Percentiles rank a stretch among this genome's conserved stretches.
These are phyloP conservation scores for Trichophyton benhamiae DNA, from an alignment of 2,329 filamentous ascomycete species.

Conservation along the genomic window DNA sequence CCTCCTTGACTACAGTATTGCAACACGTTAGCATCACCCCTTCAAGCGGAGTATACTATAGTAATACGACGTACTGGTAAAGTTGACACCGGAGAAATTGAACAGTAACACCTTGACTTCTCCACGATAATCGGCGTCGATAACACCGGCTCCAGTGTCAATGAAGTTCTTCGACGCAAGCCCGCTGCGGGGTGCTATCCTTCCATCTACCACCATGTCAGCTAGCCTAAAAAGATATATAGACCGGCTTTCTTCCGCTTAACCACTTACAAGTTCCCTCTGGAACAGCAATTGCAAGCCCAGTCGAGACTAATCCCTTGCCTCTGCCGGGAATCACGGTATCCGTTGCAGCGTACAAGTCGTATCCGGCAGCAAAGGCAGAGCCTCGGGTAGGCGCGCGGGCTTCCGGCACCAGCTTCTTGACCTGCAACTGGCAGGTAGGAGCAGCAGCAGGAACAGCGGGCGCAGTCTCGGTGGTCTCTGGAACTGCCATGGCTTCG, in stretches of 20 bases:
- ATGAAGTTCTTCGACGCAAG: slow-evolving; percentile 91
- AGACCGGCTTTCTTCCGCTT: not conserved
- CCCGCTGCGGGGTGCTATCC: slow-evolving; percentile 80
- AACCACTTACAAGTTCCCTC: slow-evolving; percentile 65
- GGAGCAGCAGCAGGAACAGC: slow-evolving; percentile 19
- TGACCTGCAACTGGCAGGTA: slow-evolving; percentile 63
- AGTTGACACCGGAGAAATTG: slow-evolving; percentile 77
- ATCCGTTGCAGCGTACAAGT: slow-evolving; percentile 68
- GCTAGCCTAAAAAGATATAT: slow-evolving; percentile 7
- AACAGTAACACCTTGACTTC: slow-evolving; percentile 90
- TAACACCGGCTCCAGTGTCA: slow-evolving; percentile 89
- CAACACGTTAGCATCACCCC: not conserved
- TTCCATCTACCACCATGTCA: slow-evolving; percentile 53
- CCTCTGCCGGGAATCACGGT: slow-evolving; percentile 68
- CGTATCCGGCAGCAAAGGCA: slow-evolving; percentile 83
- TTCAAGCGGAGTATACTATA: not conserved
- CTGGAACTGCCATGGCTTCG: slow-evolving; percentile 14
- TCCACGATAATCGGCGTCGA: slow-evolving; percentile 93
- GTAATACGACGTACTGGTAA: slow-evolving; percentile 35
- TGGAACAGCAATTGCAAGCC: slow-evolving; percentile 81
- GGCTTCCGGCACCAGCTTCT: slow-evolving; percentile 74
- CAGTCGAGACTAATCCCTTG: slow-evolving; percentile 78
- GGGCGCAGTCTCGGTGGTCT: slow-evolving; percentile 12
- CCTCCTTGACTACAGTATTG: slow-evolving; percentile 50
- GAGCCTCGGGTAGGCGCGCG: slow-evolving; percentile 77